Conservation (phyloP, 2,329 filamentous ascomycete species). For the Hypoxylon sp. region DNA sequence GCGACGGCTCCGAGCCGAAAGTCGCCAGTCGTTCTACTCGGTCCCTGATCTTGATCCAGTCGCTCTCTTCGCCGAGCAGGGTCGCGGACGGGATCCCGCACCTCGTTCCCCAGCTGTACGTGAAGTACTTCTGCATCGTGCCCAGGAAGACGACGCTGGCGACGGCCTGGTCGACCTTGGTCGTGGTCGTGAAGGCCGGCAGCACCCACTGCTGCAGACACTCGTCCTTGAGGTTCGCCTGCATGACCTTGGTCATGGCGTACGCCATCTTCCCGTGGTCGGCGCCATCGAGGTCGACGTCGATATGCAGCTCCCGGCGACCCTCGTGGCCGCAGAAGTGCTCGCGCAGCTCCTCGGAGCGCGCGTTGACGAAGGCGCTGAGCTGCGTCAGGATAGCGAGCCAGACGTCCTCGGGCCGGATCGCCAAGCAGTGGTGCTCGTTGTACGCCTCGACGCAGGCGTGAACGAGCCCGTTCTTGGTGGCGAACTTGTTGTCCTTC, state of each 20-base stretch:
- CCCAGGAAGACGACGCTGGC: constrained; percentile 59
- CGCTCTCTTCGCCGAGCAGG: constrained; percentile 56
- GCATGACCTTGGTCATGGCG: constrained; percentile 52
- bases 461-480: constrained; percentile 51
- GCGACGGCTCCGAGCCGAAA: constrained; percentile 38
- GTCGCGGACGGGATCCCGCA: constrained; percentile 63
- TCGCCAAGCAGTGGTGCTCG: constrained; percentile 55
- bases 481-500: constrained; percentile 45
- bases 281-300: constrained; percentile 23
- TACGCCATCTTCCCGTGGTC: constrained; percentile 51
- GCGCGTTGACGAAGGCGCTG: constrained; percentile 56
- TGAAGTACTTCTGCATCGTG: constrained; percentile 58
- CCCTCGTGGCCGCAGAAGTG: constrained; percentile 57
- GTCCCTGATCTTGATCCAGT: constrained; percentile 53
- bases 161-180: constrained; percentile 53
- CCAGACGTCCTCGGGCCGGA: constrained; percentile 65
- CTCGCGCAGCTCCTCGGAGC: constrained; percentile 58
- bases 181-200: constrained; percentile 59
- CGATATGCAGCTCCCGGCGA: constrained; percentile 46
- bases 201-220: constrained; percentile 56
- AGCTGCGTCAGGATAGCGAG: constrained; percentile 60
- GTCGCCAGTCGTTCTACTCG: constrained; percentile 36
- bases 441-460: constrained; percentile 54
- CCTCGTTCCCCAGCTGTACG: constrained; percentile 44
- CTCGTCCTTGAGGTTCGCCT: constrained; percentile 54